Evolutionary conservation across 192 early-diverging fungal genomes (phyloP).

Genomic region (Umbelopsis isabellina): DNA sequence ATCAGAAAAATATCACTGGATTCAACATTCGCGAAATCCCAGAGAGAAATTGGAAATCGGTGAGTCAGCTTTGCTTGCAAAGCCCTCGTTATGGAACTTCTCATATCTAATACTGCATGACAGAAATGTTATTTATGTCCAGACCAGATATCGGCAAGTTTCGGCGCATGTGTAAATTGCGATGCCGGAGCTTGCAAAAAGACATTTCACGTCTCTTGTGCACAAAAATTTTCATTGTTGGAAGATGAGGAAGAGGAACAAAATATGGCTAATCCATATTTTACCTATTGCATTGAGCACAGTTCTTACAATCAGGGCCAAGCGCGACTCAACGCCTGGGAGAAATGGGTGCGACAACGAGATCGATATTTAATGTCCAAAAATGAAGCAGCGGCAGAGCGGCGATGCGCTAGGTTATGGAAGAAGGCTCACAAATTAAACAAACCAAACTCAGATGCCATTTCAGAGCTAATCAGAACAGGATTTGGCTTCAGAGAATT

Average conservation of each 20-base stretch:
- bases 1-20: slow-evolving; percentile 39
- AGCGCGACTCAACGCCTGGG: slow-evolving; percentile 45
- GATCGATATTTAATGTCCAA: slow-evolving; percentile 42
- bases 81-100: neutral
- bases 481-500: slow-evolving; percentile 6
- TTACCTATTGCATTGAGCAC: slow-evolving; percentile 51
- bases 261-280: slow-evolving; percentile 55
- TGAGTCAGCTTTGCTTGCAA: slow-evolving; percentile 6
- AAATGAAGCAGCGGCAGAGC: slow-evolving; percentile 7
- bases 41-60: slow-evolving; percentile 52
- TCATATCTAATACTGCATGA: neutral
- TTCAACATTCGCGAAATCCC: slow-evolving; percentile 47
- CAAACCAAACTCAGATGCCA: neutral
- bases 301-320: slow-evolving; percentile 33
- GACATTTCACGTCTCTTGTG: slow-evolving; percentile 53
- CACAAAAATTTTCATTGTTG: slow-evolving; percentile 45
- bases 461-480: neutral
- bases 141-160: slow-evolving; percentile 37
- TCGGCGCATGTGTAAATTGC: slow-evolving; percentile 52
- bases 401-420: neutral
- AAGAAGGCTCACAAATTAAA: neutral
- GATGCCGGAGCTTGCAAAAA: slow-evolving; percentile 54
- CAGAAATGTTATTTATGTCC: slow-evolving; percentile 50
- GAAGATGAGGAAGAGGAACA: slow-evolving; percentile 48
- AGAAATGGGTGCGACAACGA: slow-evolving; percentile 45